Evolutionary conservation across 208 protist genomes (phyloP).

Genomic region (Zelonia costaricensis): DNA sequence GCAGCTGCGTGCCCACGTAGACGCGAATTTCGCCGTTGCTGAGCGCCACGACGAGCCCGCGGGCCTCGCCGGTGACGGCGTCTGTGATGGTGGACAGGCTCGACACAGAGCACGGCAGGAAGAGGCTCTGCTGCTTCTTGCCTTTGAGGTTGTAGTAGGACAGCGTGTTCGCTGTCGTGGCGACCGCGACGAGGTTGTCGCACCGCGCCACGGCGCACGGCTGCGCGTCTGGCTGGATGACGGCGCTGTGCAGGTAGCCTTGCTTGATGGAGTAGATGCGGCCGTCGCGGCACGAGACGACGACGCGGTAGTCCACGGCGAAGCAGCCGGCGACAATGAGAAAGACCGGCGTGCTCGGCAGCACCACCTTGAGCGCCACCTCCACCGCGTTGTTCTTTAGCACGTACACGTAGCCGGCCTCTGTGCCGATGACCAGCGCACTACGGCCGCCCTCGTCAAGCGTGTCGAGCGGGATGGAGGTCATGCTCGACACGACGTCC

Average conservation of each 20-base stretch:
- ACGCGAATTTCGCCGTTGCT: conserved; percentile 92
- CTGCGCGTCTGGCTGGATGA: conserved; percentile 91
- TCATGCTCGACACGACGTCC: conserved; percentile 89
- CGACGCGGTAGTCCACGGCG: conserved; percentile 91
- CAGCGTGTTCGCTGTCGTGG: conserved; percentile 86
- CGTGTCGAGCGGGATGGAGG: conserved; percentile 57
- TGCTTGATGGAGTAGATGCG: conserved; percentile 94
- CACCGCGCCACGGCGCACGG: conserved; percentile 81
- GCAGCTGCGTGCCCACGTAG: conserved; percentile 86
- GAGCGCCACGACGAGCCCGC: conserved; percentile 89
- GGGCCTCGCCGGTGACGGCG: conserved; percentile 48
- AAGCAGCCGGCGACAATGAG: conserved; percentile 74
- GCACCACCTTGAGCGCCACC: conserved; percentile 54
- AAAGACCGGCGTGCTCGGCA: conserved; percentile 73
- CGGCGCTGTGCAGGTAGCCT: conserved; percentile 61
- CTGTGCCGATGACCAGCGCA: conserved; percentile 92
- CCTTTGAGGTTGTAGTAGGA: conserved; percentile 92
- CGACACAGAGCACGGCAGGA: conserved; percentile 71
- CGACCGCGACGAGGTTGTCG: conserved; percentile 88
- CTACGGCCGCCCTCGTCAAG: conserved; percentile 62
- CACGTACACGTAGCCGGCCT: conserved; percentile 84
- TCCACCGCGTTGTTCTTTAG: conserved; percentile 54
- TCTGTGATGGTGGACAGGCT: conserved; percentile 76
- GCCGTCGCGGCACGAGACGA: conserved; percentile 91
- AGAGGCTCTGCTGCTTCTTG: conserved; percentile 77